phyloP scores from a whole-genome alignment of 164 flowering plant genomes.

The Akebia trifoliata region DNA sequence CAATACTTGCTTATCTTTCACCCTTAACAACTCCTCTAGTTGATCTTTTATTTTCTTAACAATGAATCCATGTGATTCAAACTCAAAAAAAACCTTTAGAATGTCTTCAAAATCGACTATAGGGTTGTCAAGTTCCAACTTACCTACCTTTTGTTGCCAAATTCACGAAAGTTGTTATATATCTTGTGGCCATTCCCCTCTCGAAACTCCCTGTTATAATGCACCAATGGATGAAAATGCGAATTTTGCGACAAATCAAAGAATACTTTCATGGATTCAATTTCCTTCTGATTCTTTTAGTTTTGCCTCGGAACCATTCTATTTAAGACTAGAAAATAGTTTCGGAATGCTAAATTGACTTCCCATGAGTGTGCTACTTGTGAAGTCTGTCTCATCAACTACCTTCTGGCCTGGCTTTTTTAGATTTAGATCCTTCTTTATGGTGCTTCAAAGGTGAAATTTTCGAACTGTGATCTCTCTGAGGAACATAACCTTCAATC shows the following conservation, averaged over 20 bases:
- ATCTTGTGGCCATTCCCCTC: conserved; percentile 50
- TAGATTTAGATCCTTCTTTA: conserved; percentile 35
- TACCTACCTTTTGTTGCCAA: conserved; percentile 30
- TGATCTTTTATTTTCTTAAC: conserved; percentile 24
- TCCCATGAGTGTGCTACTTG: conserved; percentile 47
- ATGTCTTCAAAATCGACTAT: conserved; percentile 20
- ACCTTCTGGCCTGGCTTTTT: conserved; percentile 1
- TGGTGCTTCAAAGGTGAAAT: conserved; percentile 6
- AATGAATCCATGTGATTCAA: conserved; percentile 45
- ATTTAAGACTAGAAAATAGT: no score
- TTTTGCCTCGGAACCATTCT: no score
- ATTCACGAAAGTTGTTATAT: conserved; percentile 36
- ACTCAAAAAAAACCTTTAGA: conserved; percentile 31
- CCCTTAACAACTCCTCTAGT: conserved; percentile 20
- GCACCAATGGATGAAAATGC: conserved; percentile 39
- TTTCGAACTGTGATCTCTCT: conserved; percentile 22
- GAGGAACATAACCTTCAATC: conserved; percentile 90
- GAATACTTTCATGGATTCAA: conserved; percentile 43
- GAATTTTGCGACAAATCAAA: conserved; percentile 36
- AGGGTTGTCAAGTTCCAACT: conserved; percentile 27
- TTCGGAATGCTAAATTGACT: conserved; percentile 47
- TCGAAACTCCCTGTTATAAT: conserved; percentile 32
- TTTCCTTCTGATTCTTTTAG: no score
- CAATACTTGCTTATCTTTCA: conserved; percentile 25
- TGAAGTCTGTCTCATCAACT: conserved; percentile 41